Conservation (phyloP, 495 filamentous ascomycete species). For the Lasiosphaeria ovina region DNA sequence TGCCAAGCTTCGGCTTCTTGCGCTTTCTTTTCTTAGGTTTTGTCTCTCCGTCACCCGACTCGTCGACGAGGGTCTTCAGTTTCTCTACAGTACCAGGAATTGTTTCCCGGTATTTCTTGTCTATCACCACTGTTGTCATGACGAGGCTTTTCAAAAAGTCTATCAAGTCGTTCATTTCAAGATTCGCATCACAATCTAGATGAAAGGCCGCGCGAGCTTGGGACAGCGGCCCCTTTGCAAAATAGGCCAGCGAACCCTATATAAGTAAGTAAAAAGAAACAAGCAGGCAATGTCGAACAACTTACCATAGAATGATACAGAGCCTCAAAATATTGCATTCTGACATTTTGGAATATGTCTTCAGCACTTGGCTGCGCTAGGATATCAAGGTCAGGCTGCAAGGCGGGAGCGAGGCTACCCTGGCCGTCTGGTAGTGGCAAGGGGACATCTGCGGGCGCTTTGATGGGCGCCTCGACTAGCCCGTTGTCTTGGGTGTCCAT, state of each 20-base stretch:
- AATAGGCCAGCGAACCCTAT: constrained; percentile 88
- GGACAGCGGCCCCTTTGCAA: constrained; percentile 94
- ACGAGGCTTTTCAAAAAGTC: constrained; percentile 69
- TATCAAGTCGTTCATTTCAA: constrained; percentile 59
- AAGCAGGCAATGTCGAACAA: background rate
- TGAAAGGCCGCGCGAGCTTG: constrained; percentile 77
- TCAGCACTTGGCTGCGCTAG: constrained; percentile 54
- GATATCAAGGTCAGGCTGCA: constrained; percentile 18
- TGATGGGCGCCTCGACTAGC: background rate
- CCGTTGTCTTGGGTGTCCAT: background rate
- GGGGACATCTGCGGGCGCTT: constrained; percentile 9
- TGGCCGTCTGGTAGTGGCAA: constrained; percentile 8
- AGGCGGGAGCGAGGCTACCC: constrained; percentile 5
- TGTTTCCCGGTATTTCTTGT: constrained; percentile 82
- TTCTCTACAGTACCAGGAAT: constrained; percentile 65
- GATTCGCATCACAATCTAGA: constrained; percentile 49
- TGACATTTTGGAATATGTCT: constrained; percentile 64
- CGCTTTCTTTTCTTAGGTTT: constrained; percentile 57
- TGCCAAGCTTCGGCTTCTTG: constrained; percentile 70
- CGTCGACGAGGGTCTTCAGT: constrained; percentile 53
- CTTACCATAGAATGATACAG: constrained; percentile 85
- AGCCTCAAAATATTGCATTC: constrained; percentile 77
- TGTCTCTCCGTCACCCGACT: constrained; percentile 58
- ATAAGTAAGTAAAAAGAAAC: constrained; percentile 23
- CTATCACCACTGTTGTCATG: constrained; percentile 69